A percentile compares a stretch with the other conserved stretches of the same genome.
Evolutionary conservation across 768 basidiomycete species (phyloP).

Genomic region (Pisolithus albus): DNA sequence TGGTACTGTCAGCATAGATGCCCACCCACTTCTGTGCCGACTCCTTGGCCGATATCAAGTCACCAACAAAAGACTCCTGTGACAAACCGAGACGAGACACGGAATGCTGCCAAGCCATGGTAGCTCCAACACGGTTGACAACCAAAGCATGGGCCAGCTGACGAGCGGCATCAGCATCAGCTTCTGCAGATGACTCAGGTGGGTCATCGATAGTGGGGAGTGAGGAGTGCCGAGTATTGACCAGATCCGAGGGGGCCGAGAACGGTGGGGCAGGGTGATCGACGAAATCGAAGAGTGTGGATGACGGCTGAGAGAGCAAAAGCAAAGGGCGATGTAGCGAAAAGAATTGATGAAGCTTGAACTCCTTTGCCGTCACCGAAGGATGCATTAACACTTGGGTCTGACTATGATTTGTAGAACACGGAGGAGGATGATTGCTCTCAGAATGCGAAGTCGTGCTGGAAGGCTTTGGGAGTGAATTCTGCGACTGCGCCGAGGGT

Average conservation of each 20-base stretch:
- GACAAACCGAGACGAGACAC: constrained; percentile 60
- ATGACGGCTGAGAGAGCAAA: constrained; percentile 54
- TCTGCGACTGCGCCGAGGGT: constrained; percentile 10
- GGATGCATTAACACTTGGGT: constrained; percentile 39
- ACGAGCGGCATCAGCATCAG: constrained; percentile 74
- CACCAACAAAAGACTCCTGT: constrained; percentile 41
- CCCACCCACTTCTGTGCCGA: constrained; percentile 56
- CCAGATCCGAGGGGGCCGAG: constrained; percentile 15
- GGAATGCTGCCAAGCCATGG: constrained; percentile 62
- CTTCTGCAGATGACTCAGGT: constrained; percentile 51
- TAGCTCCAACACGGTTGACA: constrained; percentile 54
- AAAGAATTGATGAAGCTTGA: constrained; percentile 82
- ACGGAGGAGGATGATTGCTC: constrained; percentile 7
- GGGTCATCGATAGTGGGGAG: constrained; percentile 34
- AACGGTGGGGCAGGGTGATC: constrained; percentile 15
- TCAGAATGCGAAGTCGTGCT: constrained; percentile 17
- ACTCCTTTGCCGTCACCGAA: constrained; percentile 54
- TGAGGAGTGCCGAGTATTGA: constrained; percentile 20
- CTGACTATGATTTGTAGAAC: constrained; percentile 4
- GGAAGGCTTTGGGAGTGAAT: constrained; percentile 15
- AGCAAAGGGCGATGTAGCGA: constrained; percentile 74
- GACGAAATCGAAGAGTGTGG: constrained; percentile 43
- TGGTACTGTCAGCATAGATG: constrained; percentile 71
- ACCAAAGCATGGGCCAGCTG: constrained; percentile 72
- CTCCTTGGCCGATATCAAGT: constrained; percentile 45